A percentile compares a stretch with the other conserved stretches of the same genome.
These are phyloP conservation scores for Syzygium aromaticum DNA, from an alignment of 345 rosid genomes.

Conservation along the genomic window DNA sequence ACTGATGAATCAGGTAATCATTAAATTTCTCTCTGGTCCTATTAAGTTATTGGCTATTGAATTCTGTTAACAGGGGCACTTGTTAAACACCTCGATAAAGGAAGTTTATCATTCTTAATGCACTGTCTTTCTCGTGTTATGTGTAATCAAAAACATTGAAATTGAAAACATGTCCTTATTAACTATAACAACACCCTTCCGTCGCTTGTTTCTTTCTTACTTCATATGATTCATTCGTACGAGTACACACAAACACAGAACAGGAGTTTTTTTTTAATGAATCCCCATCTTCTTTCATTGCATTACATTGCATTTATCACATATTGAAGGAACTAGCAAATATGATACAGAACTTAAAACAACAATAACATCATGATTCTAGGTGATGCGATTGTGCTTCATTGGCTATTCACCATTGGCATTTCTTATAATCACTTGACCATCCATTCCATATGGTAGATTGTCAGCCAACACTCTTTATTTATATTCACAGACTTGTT, in stretches of 20 bases:
- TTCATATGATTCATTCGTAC: background rate
- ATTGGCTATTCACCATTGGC: background rate
- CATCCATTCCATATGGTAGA: too few species aligned
- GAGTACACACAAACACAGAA: background rate
- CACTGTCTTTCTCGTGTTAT: background rate
- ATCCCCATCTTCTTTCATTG: background rate
- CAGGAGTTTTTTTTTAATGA: too few species aligned
- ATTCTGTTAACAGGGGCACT: background rate
- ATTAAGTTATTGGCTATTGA: background rate
- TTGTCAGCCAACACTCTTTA: background rate
- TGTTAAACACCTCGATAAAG: background rate
- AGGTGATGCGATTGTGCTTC: background rate
- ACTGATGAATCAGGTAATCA: background rate
- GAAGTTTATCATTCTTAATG: background rate
- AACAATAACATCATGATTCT: background rate
- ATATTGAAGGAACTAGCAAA: too few species aligned
- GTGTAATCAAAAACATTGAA: background rate
- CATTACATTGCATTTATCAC: too few species aligned
- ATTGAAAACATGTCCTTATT: background rate
- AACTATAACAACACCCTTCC: background rate
- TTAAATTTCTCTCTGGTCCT: background rate
- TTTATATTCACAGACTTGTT: background rate
- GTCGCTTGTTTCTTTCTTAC: background rate
- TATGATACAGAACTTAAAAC: background rate
- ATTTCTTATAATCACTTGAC: background rate